Evolutionary conservation across 2,329 filamentous ascomycete genomes (phyloP), one percentile per base, ranked within the genome.

Genomic region (Ophiostoma novo-ulmi): DNA sequence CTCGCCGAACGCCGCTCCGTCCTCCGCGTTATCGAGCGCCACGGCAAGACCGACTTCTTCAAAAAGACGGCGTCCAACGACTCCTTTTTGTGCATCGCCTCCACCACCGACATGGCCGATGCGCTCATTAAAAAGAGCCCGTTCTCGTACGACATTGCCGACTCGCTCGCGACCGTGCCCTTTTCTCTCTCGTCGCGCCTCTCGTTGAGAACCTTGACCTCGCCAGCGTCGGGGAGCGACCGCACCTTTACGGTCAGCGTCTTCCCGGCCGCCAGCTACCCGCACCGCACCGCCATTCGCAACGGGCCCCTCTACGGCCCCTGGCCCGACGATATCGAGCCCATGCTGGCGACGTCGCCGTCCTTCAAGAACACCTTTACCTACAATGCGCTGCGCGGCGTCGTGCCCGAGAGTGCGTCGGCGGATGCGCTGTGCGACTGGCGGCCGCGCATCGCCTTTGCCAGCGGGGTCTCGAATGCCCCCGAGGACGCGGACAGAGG

Each of bases 1-100:
- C 83, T 88, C 73, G 80, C 81, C 39, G 85, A 88, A 77, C 83
- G 86, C 7, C 84, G 85, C 35, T 85, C 85, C 8, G 80, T 88
- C 26, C 78, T 88, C 44, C 82, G 83, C 63, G 80, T 82, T 38
- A 78, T 88, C 31, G 81, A 86, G 77, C 79, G 80, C 70, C 79
- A 83, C 74, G 66, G 82, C 70, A 77, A 79, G 1, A 80, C 87
- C 64, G 83, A 87, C 58, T 79, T 83, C 48, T 88, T 88, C 76
- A 84, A 82, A 78, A 82, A 80, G 76, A 77, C 83, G 48, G 77
- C 80, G 65, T 80, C 82, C 63, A 78, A 81, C 36, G 80, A 81
- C 31, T 82, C 82, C 31, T 88, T 86, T 75, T 77, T 87, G 58
- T 82, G 82, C 14, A 78, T 87, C 35, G 81, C 84, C 22, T 79